These are phyloP conservation scores for Trypanosoma rangeli DNA, from an alignment of 208 protist species.

Conservation along the genomic window DNA sequence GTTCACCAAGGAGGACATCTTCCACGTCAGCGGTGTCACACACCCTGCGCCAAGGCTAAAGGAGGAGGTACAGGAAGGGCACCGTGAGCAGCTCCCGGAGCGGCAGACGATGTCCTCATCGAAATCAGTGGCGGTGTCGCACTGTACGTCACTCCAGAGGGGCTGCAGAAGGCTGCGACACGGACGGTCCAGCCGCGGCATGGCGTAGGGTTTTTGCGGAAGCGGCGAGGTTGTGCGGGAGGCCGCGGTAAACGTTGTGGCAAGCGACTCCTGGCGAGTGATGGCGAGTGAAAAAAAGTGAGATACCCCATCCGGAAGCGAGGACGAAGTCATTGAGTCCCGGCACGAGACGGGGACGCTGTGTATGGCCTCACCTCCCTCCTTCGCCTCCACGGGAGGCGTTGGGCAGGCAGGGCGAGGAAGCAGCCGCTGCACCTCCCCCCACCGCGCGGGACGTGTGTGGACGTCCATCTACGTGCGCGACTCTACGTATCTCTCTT, in stretches of 20 bases:
- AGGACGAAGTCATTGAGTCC: conserved; percentile 34
- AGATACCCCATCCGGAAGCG: conserved; percentile 1
- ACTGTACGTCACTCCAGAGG: not conserved
- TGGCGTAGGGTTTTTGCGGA: conserved; percentile 7
- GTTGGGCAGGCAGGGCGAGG: conserved; percentile 30
- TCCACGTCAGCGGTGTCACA: conserved; percentile 23
- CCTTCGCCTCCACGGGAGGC: conserved; percentile 9
- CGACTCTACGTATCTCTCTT: too few species aligned
- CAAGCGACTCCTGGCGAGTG: not conserved
- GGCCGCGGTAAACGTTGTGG: not conserved
- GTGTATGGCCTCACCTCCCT: conserved; percentile 7
- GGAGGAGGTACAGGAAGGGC: conserved; percentile 6
- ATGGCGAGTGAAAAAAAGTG: not conserved
- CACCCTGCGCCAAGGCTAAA: conserved; percentile 5
- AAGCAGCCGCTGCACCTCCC: not conserved
- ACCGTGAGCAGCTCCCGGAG: conserved; percentile 21
- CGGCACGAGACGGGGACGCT: conserved; percentile 37
- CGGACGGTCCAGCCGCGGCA: conserved; percentile 4
- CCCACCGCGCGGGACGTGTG: not conserved
- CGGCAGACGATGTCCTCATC: not conserved
- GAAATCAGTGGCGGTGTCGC: not conserved
- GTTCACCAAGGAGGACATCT: not conserved
- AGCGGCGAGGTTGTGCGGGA: conserved; percentile 8
- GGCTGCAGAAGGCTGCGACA: not conserved
- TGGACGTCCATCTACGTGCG: too few species aligned